Percentiles rank a stretch among this genome's conserved stretches.
phyloP scores from a whole-genome alignment of 441 rosid species.

The Euphorbia corollata region DNA sequence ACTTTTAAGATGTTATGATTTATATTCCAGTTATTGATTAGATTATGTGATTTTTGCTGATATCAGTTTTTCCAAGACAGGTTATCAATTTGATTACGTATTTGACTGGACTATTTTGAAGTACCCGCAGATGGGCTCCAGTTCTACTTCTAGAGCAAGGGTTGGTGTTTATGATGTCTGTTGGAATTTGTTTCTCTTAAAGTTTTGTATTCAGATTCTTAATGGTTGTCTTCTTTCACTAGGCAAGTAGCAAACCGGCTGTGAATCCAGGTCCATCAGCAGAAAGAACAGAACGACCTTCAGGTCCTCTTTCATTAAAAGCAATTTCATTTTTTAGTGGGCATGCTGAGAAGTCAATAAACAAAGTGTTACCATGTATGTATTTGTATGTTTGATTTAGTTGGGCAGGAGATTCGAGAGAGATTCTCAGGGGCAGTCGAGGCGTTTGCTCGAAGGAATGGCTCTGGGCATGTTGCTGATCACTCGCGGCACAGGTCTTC shows the following conservation, averaged over 20 bases:
- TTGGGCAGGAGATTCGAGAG: conserved; percentile 68
- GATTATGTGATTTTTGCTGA: conserved; percentile 3
- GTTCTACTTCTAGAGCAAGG: background rate
- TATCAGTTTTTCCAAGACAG: background rate
- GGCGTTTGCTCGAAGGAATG: conserved; percentile 66
- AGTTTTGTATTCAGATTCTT: background rate
- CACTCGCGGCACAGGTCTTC: conserved; percentile 52
- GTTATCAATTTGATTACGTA: no score
- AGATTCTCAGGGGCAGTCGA: conserved; percentile 82
- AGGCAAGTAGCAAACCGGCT: conserved; percentile 56
- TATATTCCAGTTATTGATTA: no score
- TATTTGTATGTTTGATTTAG: conserved; percentile 18
- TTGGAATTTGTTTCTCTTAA: conserved; percentile 11
- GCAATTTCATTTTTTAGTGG: no score
- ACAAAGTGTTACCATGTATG: background rate
- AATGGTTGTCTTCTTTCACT: conserved; percentile 18
- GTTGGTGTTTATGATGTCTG: conserved; percentile 40
- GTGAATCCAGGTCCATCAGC: conserved; percentile 53
- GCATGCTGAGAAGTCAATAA: background rate
- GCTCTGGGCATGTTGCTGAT: conserved; percentile 30
- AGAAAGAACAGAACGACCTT: conserved; percentile 63
- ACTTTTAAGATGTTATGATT: conserved; percentile 9
- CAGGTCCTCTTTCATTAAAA: conserved; percentile 38
- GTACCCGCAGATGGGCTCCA: no score
- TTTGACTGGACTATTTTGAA: no score